These are phyloP conservation scores for Fraxinus pennsylvanica DNA, from an alignment of 257 asterid genomes.

Conservation along the genomic window DNA sequence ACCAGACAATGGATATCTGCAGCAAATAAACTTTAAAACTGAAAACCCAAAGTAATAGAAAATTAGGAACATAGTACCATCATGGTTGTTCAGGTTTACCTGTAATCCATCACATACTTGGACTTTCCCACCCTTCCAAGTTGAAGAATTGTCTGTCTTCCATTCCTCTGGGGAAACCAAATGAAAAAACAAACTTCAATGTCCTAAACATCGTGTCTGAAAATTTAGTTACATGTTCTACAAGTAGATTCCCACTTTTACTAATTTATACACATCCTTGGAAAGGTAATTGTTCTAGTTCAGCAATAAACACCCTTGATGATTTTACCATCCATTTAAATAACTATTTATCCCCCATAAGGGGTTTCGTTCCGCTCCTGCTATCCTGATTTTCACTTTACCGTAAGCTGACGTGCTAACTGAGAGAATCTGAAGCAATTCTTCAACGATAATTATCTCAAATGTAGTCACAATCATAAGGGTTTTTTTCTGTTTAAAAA, in stretches of 20 bases:
- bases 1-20: conserved; percentile 91
- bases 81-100: conserved; percentile 39
- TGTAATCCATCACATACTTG: conserved; percentile 87
- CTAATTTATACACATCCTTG: no score
- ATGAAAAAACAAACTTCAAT: background rate
- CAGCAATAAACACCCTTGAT: no score
- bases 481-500: background rate
- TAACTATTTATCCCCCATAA: no score
- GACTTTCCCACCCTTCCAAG: conserved; percentile 85
- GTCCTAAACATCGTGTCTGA: background rate
- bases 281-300: background rate
- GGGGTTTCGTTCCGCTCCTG: no score
- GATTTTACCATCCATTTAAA: no score
- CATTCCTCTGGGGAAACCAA: conserved; percentile 50
- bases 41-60: background rate
- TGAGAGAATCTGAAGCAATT: background rate
- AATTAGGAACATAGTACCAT: background rate
- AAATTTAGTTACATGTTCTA: no score
- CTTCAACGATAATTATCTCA: background rate
- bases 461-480: background rate
- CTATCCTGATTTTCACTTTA: no score
- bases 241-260: no score
- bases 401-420: background rate
- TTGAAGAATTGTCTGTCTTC: conserved; percentile 88
- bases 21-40: conserved; percentile 3